Evolutionary conservation across 495 filamentous ascomycete genomes (phyloP).

Genomic region (Aspergillus avenaceus): DNA sequence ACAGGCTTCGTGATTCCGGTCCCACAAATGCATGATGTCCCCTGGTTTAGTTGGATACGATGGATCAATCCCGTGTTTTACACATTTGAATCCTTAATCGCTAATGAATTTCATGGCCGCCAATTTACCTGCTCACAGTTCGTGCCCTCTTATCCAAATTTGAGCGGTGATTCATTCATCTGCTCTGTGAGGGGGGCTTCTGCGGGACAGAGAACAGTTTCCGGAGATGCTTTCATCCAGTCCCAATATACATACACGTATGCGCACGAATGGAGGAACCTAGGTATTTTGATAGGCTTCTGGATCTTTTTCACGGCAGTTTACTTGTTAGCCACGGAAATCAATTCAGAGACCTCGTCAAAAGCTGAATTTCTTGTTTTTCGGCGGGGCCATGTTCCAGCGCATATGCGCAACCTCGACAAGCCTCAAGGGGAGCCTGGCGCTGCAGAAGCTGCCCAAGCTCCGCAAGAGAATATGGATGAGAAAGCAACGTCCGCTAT

Average conservation of each 20-base stretch:
- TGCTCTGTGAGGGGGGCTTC: conserved; percentile 50
- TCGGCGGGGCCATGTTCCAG: conserved; percentile 35
- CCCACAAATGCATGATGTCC: conserved; percentile 39
- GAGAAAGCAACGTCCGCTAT: conserved; percentile 23
- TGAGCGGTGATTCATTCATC: conserved; percentile 46
- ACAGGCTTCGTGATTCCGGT: conserved; percentile 45
- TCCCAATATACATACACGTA: conserved; percentile 52
- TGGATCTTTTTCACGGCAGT: conserved; percentile 56
- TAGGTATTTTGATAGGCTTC: conserved; percentile 63
- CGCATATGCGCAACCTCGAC: conserved; percentile 27
- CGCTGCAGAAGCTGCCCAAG: conserved; percentile 11
- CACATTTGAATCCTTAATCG: conserved; percentile 39
- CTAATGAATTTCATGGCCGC: conserved; percentile 58
- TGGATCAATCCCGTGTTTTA: conserved; percentile 46
- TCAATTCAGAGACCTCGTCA: conserved; percentile 41
- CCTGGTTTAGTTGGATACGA: conserved; percentile 49
- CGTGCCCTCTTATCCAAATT: conserved; percentile 48
- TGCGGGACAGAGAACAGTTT: conserved; percentile 48
- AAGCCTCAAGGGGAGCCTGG: conserved; percentile 18
- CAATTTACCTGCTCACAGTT: conserved; percentile 44
- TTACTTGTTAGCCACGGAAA: conserved; percentile 41
- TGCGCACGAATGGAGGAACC: conserved; percentile 61
- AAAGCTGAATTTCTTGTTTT: conserved; percentile 42
- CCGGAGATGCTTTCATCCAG: conserved; percentile 51
- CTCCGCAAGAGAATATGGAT: conserved; percentile 19